Base-by-base conservation (phyloP, 140 eudicot species). In the Cichorium intybus region DNA sequence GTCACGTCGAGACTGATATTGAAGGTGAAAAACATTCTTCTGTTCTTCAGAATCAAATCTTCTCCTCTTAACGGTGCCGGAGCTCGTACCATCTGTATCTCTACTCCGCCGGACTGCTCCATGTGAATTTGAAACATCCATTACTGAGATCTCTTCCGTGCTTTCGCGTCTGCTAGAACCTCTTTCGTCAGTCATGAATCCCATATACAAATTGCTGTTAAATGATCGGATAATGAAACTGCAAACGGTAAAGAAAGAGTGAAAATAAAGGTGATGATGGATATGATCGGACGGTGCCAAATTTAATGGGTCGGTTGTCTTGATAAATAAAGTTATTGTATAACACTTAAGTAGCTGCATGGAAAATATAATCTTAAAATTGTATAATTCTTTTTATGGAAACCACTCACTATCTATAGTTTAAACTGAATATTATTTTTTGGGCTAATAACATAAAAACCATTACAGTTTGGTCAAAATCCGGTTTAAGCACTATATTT, bases 261-360 rank as follows among this genome's bases (percentile, higher is more conserved):
- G 77, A 63, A 60, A 47, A 71, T 68, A 28, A 77, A 55, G 83
- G 86, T 43, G 47, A 17, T 57, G 62, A 58, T 26, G 60, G 79
- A 66, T 67, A 64, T 62, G 70, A 81, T 78, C 85, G 66, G 67
- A 84, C 80, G 87, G 91, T 61, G 74, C 75, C 71, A 46, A 81
- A 41, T 67, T 48, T n/a, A 71, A 64, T 21, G 41, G 51, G 74
- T 62, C 76, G 77, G 71, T 70, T 78, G 45, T 49, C 43, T 64
- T 49, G n/a, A n/a, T 6, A 1, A 47, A 16, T 47, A 9, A 48
- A 48, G 24, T 48, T 48, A 39, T 48, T 17, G 24, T 48, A 18
- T 48, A 48, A 16, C 17, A 48, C 7, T 6, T 3, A 48, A 7
- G 24, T 48, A 16, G 52, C 9, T 47, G 7, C 24, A 48, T 48